These are phyloP conservation scores for Starmerella geochares DNA, from an alignment of 805 yeast species.

Conservation along the genomic window DNA sequence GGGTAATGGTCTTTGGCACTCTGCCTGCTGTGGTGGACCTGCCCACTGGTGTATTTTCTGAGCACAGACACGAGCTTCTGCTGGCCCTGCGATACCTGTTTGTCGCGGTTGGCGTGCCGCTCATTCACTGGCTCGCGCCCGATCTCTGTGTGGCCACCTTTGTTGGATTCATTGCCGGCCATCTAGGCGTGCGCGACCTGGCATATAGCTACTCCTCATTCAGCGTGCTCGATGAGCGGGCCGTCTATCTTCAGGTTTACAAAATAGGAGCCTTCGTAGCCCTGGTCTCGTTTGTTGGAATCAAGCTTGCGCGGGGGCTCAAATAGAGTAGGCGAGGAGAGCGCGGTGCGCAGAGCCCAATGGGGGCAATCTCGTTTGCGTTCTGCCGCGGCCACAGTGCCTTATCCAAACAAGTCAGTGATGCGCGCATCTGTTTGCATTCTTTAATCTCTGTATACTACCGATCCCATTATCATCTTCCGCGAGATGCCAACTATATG, in stretches of 20 bases:
- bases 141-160: neutral
- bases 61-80: neutral
- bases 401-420: no score
- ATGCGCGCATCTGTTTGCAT: no score
- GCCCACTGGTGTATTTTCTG: neutral
- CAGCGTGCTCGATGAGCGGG: slow-evolving; percentile 1
- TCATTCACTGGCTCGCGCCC: slow-evolving; percentile 1
- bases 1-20: slow-evolving; percentile 1
- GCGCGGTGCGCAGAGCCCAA: no score
- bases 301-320: slow-evolving; percentile 6
- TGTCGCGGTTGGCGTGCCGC: neutral
- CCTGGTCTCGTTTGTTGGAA: neutral
- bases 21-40: neutral
- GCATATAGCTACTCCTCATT: neutral
- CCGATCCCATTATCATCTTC: no score
- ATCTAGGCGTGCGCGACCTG: neutral
- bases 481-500: no score
- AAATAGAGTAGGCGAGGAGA: no score
- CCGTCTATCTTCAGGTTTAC: neutral
- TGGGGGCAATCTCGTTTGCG: no score
- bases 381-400: no score
- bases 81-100: slow-evolving; percentile 3
- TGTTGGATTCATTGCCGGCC: neutral
- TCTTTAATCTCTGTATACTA: no score
- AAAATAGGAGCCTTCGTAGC: neutral